Evolutionary conservation across 2,329 filamentous ascomycete species (phyloP), one percentile per base, ranked within the genome.

Genomic region (Epichloe sibirici): DNA sequence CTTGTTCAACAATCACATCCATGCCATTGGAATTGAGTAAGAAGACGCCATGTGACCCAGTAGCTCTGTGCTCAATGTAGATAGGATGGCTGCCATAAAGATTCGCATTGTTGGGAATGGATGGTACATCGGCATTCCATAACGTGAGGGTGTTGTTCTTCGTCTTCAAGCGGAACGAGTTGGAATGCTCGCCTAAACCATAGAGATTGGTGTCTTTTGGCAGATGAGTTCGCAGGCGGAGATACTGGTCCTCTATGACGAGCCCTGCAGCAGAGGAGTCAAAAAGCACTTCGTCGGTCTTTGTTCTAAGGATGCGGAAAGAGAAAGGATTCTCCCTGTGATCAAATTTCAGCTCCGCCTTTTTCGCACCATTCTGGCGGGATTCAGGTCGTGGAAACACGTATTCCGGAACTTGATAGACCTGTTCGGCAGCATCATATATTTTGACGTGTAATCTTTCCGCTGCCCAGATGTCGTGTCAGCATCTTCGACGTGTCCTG

Each of bases 1-100:
- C 78, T 55, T 81, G 77, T 63, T 88, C 78, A 64, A 90, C 82
- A 59, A 83, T 84, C 64, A 90, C 74, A 55, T 90, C 85, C 82
- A 90, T 90, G 37, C 80, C 85, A 60, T 88, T 85, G 12, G 81
- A 83, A 65, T 87, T 88, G 57, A 86, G 67, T 25, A 88, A 70
- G 63, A 88, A 84, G 3, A 88, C 85, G 17, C 83, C 75, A 70
- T 87, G 63, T 55, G 83, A 69, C 61, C 81, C 69, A 51, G 50
- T 55, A 6, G 74, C 74, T 21, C 86, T 77, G 62, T 88, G 82
- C 53, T 90, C 86, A 57, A 84, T 80, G 68, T 89, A 89, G n/a
- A 89, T 71, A 0, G 86, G 85, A 57, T 90, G 86, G 48, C 77
- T 79, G 4, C 85, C 83, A 58, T 90, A 90, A 4, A 90, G 65